Conservation (phyloP, 805 yeast genomes). For the Candida orba region DNA sequence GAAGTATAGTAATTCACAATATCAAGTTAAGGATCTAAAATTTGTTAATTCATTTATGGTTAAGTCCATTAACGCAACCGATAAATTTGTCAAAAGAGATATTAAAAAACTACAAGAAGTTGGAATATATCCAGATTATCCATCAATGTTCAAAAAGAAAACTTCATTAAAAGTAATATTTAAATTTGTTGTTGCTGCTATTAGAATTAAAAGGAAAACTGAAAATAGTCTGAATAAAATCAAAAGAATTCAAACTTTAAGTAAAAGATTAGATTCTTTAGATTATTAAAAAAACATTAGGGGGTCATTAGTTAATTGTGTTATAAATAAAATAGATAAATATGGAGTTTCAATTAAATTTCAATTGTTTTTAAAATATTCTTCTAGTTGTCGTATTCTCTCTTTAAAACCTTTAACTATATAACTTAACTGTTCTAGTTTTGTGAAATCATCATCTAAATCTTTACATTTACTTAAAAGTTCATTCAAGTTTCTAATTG, state of each 20-base stretch:
- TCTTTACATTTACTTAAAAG: conserved; percentile 40
- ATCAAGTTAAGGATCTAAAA: conserved; percentile 28
- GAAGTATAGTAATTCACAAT: conserved; percentile 38
- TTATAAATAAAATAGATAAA: not conserved
- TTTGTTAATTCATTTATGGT: conserved; percentile 28
- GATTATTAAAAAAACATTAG: not conserved
- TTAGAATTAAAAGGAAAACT: conserved; percentile 29
- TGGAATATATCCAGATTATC: conserved; percentile 24
- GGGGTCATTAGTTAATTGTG: no score
- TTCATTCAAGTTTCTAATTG: conserved; percentile 33
- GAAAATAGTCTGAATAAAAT: conserved; percentile 16
- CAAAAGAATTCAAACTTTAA: conserved; percentile 13
- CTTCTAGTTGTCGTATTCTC: conserved; percentile 31
- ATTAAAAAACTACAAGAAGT: conserved; percentile 21
- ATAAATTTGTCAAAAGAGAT: conserved; percentile 19
- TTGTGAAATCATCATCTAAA: conserved; percentile 42
- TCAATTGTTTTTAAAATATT: conserved; percentile 2
- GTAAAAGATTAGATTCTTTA: conserved; percentile 4
- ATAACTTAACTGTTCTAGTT: conserved; percentile 39
- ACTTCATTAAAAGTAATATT: conserved; percentile 24
- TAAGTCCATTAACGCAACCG: conserved; percentile 23
- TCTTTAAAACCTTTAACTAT: conserved; percentile 35
- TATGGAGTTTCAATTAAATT: not conserved
- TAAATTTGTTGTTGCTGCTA: conserved; percentile 31
- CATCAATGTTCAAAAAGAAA: conserved; percentile 16